These are phyloP conservation scores for Vigna mungo DNA, from an alignment of 306 rosid genomes.

Conservation along the genomic window DNA sequence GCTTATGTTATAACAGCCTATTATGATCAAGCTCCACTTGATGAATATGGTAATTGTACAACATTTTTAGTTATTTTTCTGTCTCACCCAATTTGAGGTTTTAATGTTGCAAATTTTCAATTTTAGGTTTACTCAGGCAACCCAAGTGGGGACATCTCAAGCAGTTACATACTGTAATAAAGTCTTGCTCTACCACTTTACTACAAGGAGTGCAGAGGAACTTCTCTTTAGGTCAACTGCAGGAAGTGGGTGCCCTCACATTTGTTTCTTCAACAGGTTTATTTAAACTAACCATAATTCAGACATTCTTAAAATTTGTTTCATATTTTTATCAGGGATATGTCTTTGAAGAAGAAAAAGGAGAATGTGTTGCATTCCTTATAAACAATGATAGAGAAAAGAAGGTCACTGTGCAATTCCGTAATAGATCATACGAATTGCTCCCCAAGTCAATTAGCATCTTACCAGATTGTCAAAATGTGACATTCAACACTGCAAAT, in stretches of 20 bases:
- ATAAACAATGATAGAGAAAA: slow-evolving; percentile 53
- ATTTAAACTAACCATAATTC: slow-evolving; percentile 2
- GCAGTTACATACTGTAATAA: slow-evolving; percentile 65
- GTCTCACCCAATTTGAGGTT: not conserved
- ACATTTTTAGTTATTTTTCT: not conserved
- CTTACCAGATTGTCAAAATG: slow-evolving; percentile 66
- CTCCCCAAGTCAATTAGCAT: slow-evolving; percentile 73
- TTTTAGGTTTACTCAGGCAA: slow-evolving; percentile 71
- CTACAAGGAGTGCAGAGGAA: slow-evolving; percentile 60
- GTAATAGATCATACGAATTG: slow-evolving; percentile 51
- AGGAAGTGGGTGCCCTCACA: slow-evolving; percentile 47
- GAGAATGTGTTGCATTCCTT: slow-evolving; percentile 71
- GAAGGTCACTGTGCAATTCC: slow-evolving; percentile 56
- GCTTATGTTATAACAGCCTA: slow-evolving; percentile 63
- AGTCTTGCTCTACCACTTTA: slow-evolving; percentile 63
- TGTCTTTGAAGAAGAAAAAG: slow-evolving; percentile 61
- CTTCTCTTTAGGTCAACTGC: slow-evolving; percentile 62
- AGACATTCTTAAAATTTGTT: not conserved
- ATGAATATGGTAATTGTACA: slow-evolving; percentile 68
- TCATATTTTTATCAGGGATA: slow-evolving; percentile 52
- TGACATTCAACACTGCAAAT: slow-evolving; percentile 67
- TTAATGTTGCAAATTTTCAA: slow-evolving; percentile 8
- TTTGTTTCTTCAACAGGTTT: slow-evolving; percentile 22
- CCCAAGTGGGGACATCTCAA: slow-evolving; percentile 82
- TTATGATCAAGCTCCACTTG: slow-evolving; percentile 80